phyloP scores from a whole-genome alignment of 805 yeast genomes.

The Ogataea chonburiensis region DNA sequence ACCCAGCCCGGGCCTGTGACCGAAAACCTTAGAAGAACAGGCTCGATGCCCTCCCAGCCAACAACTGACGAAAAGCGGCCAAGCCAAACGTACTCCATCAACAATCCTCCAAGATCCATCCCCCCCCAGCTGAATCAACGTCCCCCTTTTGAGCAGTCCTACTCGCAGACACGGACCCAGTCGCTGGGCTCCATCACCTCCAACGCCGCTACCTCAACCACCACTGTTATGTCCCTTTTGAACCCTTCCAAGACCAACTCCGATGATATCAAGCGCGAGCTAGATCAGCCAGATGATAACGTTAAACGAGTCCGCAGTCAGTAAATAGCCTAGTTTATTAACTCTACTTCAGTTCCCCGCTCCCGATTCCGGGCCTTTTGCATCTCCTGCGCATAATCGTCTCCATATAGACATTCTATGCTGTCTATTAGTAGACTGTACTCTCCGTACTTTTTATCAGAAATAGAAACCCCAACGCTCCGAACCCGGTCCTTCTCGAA shows the following conservation, averaged over 20 bases:
- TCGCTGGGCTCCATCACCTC: conserved; percentile 17
- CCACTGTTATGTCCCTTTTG: conserved; percentile 25
- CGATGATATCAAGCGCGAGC: conserved; percentile 5
- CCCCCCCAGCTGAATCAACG: conserved; percentile 19
- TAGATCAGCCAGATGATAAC: conserved; percentile 6
- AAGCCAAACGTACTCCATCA: conserved; percentile 23
- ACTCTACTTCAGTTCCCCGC: too few relatives aligned
- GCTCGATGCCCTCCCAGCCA: conserved; percentile 19
- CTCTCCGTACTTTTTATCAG: conserved; percentile 78
- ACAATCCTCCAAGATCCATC: conserved; percentile 31
- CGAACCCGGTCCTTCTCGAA: conserved; percentile 64
- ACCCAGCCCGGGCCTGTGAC: conserved; percentile 4
- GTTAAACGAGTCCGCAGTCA: conserved; percentile 8
- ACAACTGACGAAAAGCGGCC: conserved; percentile 21
- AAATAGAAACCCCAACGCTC: conserved; percentile 74
- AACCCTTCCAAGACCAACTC: conserved; percentile 19
- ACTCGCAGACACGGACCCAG: conserved; percentile 15
- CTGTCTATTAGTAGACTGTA: conserved; percentile 67
- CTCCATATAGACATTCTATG: conserved; percentile 66
- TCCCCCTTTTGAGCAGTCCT: conserved; percentile 10
- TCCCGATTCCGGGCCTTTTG: conserved; percentile 35
- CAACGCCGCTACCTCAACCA: conserved; percentile 6
- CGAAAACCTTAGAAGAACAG: conserved; percentile 8
- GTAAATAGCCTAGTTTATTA: conserved; percentile 1
- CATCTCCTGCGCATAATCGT: conserved; percentile 44